Evolutionary conservation across 306 rosid genomes (phyloP).

Genomic region (Adenanthera pavonina): DNA sequence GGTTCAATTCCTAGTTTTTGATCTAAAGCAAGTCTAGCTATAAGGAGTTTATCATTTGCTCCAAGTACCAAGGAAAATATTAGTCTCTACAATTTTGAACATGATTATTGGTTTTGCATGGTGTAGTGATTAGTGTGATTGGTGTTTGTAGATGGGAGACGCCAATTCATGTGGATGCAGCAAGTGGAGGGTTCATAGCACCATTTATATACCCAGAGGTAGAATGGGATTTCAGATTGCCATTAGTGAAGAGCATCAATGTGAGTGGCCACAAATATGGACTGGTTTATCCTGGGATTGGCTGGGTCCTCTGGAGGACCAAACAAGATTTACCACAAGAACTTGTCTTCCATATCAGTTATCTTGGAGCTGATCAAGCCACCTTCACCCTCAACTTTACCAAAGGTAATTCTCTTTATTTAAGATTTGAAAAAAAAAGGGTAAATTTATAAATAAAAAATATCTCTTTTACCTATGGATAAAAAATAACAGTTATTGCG

Average conservation of each 20-base stretch:
- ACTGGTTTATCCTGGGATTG: slow-evolving; percentile 83
- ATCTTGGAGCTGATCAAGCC: slow-evolving; percentile 57
- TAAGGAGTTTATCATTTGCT: too few relatives aligned
- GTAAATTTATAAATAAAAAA: too few relatives aligned
- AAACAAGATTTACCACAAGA: slow-evolving; percentile 68
- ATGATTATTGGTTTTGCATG: too few relatives aligned
- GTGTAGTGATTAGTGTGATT: not conserved
- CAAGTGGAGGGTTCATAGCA: slow-evolving; percentile 84
- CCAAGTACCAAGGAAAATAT: too few relatives aligned
- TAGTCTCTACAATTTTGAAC: too few relatives aligned
- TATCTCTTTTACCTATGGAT: too few relatives aligned
- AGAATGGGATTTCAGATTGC: slow-evolving; percentile 86
- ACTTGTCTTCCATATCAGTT: slow-evolving; percentile 62
- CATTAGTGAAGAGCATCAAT: slow-evolving; percentile 81
- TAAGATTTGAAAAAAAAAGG: too few relatives aligned
- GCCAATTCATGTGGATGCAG: slow-evolving; percentile 85
- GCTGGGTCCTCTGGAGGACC: slow-evolving; percentile 75
- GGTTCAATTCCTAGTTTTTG: too few relatives aligned
- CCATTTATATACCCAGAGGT: slow-evolving; percentile 81
- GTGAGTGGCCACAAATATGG: slow-evolving; percentile 92
- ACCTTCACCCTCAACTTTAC: slow-evolving; percentile 58
- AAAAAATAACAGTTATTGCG: too few relatives aligned
- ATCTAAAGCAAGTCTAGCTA: too few relatives aligned
- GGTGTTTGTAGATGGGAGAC: slow-evolving; percentile 67
- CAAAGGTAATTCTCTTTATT: slow-evolving; percentile 37